These are phyloP conservation scores for Vitis hybrid DNA, from an alignment of 177 flowering plant genomes.

Conservation along the genomic window DNA sequence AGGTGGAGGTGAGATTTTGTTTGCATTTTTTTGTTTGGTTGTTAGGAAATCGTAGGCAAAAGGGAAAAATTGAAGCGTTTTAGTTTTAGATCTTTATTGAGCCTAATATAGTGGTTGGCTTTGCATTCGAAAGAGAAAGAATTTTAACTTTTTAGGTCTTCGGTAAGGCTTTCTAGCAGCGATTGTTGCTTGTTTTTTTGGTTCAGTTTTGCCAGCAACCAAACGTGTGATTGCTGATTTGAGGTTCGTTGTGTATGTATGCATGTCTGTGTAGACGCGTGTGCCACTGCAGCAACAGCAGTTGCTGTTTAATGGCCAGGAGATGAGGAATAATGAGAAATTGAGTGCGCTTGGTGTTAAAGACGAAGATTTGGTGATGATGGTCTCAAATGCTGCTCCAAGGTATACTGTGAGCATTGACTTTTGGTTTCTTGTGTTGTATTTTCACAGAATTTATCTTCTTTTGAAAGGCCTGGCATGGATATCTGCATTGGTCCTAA, in stretches of 20 bases:
- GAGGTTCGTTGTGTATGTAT: not conserved
- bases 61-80: no score
- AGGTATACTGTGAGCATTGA: conserved; percentile 22
- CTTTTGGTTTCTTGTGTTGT: not conserved
- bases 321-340: conserved; percentile 62
- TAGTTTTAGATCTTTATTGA: no score
- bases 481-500: no score
- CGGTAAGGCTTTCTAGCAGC: no score
- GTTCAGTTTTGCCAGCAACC: not conserved
- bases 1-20: conserved; percentile 71
- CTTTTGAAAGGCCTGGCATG: no score
- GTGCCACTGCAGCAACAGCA: conserved; percentile 87
- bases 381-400: conserved; percentile 51
- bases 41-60: no score
- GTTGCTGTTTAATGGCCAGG: conserved; percentile 72
- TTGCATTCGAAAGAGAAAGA: no score
- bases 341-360: conserved; percentile 65
- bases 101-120: no score
- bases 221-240: not conserved
- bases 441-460: no score
- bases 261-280: conserved; percentile 44
- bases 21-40: not conserved
- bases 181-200: not conserved
- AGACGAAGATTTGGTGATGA: conserved; percentile 84
- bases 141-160: no score